These are phyloP conservation scores for Hirsutella minnesotensis DNA, from an alignment of 2,329 filamentous ascomycete species.

Conservation along the genomic window DNA sequence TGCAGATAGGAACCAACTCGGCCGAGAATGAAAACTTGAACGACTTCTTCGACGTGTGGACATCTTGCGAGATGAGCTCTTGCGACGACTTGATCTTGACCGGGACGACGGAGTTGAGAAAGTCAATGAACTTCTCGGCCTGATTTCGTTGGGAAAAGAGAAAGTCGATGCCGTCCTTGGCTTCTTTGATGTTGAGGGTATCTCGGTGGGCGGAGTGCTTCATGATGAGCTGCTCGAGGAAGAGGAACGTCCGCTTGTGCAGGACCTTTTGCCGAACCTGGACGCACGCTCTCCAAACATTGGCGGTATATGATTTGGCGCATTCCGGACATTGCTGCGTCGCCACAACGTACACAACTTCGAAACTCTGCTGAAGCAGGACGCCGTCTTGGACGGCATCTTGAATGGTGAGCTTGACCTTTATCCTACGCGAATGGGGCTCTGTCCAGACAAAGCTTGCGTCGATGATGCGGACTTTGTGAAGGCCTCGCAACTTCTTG, in stretches of 20 bases:
- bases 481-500: slow-evolving; percentile 72
- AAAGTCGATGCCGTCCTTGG: slow-evolving; percentile 91
- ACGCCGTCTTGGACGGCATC: slow-evolving; percentile 50
- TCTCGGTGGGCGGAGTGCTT: slow-evolving; percentile 88
- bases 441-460: slow-evolving; percentile 98
- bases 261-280: slow-evolving; percentile 95
- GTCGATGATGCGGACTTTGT: slow-evolving; percentile 89
- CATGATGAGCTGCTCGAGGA: slow-evolving; percentile 85
- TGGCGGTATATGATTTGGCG: slow-evolving; percentile 89
- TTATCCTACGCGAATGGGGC: slow-evolving; percentile 83
- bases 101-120: slow-evolving; percentile 71
- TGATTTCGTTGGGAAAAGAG: slow-evolving; percentile 85
- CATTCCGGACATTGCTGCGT: slow-evolving; percentile 93
- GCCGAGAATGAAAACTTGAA: slow-evolving; percentile 93
- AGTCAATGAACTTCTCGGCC: slow-evolving; percentile 86
- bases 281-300: slow-evolving; percentile 86
- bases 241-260: slow-evolving; percentile 68
- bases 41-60: slow-evolving; percentile 78
- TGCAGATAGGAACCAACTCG: slow-evolving; percentile 88
- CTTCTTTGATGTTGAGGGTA: slow-evolving; percentile 96
- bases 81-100: slow-evolving; percentile 64
- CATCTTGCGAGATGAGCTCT: slow-evolving; percentile 86
- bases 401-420: slow-evolving; percentile 92
- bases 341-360: slow-evolving; percentile 83
- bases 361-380: slow-evolving; percentile 82